Conservation (phyloP, 2,329 filamentous ascomycete species). For the Waltergamsia citrina region DNA sequence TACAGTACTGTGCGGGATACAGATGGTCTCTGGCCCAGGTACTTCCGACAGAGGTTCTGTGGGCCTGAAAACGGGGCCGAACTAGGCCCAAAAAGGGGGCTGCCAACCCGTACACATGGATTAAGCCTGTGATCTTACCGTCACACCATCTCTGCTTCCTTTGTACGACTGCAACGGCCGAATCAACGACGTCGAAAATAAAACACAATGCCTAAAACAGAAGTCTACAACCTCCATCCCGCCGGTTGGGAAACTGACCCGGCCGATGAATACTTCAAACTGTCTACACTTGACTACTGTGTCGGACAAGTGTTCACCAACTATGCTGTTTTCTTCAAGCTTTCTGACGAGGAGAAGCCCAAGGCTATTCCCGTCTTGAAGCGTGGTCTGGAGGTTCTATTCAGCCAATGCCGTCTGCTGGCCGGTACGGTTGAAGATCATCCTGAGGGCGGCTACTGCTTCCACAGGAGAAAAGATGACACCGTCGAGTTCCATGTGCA, state of each 20-base stretch:
- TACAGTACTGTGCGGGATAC: too few species aligned
- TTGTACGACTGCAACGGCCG: too few species aligned
- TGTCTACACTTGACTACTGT: conserved; percentile 27
- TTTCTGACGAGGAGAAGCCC: conserved; percentile 19
- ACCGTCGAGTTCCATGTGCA: conserved; percentile 25
- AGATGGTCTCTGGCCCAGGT: too few species aligned
- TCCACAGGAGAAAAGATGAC: conserved; percentile 21
- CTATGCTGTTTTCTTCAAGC: conserved; percentile 27
- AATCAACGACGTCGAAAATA: too few species aligned
- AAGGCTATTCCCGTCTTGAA: conserved; percentile 16
- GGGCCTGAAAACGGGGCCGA: too few species aligned
- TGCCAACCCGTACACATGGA: too few species aligned
- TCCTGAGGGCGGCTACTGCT: conserved; percentile 21
- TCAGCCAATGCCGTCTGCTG: conserved; percentile 26
- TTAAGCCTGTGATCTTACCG: too few species aligned
- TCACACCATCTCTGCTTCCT: too few species aligned
- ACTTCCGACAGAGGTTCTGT: too few species aligned
- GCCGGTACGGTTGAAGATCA: conserved; percentile 29
- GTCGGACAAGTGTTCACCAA: conserved; percentile 22
- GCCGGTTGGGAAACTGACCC: conserved; percentile 25
- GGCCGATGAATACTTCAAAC: conserved; percentile 22
- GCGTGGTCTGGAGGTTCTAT: conserved; percentile 22
- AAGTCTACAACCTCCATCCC: conserved; percentile 19
- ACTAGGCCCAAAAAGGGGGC: too few species aligned
- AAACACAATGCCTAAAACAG: conserved; percentile 16